Conservation (phyloP, 2,329 filamentous ascomycete genomes). For the Alternaria incomplexa region DNA sequence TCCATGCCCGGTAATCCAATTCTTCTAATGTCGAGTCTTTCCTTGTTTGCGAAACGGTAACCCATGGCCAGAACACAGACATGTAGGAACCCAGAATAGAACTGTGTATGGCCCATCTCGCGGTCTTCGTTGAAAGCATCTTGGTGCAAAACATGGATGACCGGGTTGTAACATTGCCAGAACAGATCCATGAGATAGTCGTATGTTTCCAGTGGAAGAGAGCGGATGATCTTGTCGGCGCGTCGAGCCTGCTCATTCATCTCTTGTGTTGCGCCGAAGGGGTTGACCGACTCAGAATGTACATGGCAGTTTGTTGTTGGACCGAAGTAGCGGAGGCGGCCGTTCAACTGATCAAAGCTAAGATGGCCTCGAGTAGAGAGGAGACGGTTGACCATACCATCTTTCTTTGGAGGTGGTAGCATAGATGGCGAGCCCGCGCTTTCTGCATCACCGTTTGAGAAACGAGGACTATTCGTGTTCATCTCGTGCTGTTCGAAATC, state of each 20-base stretch:
- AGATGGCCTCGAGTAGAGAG: slow-evolving; percentile 59
- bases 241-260: slow-evolving; percentile 55
- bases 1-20: slow-evolving; percentile 57
- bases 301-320: slow-evolving; percentile 62
- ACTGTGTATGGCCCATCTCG: slow-evolving; percentile 54
- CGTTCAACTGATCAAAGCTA: slow-evolving; percentile 59
- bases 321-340: slow-evolving; percentile 60
- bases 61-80: slow-evolving; percentile 61
- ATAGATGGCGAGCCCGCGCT: slow-evolving; percentile 41
- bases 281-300: slow-evolving; percentile 50
- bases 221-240: slow-evolving; percentile 57
- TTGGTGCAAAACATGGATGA: slow-evolving; percentile 58
- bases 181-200: slow-evolving; percentile 61
- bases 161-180: slow-evolving; percentile 60
- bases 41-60: slow-evolving; percentile 59
- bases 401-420: slow-evolving; percentile 50
- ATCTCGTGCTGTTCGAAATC: slow-evolving; percentile 34
- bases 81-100: slow-evolving; percentile 61
- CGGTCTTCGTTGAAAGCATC: slow-evolving; percentile 58
- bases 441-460: slow-evolving; percentile 27
- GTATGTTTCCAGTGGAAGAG: slow-evolving; percentile 55
- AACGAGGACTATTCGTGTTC: slow-evolving; percentile 26
- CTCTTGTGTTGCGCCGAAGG: slow-evolving; percentile 48
- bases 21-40: slow-evolving; percentile 56
- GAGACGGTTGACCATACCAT: slow-evolving; percentile 57